These are phyloP conservation scores for Quercus wislizeni DNA, from an alignment of 306 rosid genomes.

Conservation along the genomic window DNA sequence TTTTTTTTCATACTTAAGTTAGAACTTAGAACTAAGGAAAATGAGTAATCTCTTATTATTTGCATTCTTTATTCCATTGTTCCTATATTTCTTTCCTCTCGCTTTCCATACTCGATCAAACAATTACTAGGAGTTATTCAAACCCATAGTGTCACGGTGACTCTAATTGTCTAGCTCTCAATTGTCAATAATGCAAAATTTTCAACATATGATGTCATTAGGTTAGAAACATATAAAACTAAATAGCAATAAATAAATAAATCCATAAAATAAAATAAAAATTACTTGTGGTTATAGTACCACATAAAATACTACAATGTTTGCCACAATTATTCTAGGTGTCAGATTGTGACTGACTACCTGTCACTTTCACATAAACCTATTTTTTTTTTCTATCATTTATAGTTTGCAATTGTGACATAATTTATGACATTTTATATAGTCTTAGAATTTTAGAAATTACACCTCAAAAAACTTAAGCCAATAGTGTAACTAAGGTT, in stretches of 20 bases:
- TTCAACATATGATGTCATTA: not conserved
- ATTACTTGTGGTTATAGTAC: fast-evolving
- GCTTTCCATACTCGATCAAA: too few species aligned
- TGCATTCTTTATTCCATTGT: not conserved
- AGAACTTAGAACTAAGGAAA: too few species aligned
- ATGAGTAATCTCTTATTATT: too few species aligned
- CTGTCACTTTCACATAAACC: fast-evolving
- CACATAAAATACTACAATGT: fast-evolving
- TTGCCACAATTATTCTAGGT: fast-evolving
- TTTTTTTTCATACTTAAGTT: too few species aligned
- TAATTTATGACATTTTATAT: too few species aligned
- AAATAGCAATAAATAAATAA: not conserved
- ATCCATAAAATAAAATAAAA: too few species aligned
- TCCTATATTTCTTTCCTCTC: not conserved
- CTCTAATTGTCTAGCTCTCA: not conserved
- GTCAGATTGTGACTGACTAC: fast-evolving
- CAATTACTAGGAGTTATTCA: too few species aligned
- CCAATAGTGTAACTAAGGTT: too few species aligned
- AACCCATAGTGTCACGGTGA: not conserved
- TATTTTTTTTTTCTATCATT: fast-evolving
- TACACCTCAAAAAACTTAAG: too few species aligned
- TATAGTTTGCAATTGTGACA: fast-evolving
- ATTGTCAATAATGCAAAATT: not conserved
- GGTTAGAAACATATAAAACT: not conserved
- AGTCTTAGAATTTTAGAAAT: too few species aligned